Evolutionary conservation across 192 early-diverging fungal genomes (phyloP), one percentile per base, ranked within the genome.

Genomic region (Coemansia sp.): DNA sequence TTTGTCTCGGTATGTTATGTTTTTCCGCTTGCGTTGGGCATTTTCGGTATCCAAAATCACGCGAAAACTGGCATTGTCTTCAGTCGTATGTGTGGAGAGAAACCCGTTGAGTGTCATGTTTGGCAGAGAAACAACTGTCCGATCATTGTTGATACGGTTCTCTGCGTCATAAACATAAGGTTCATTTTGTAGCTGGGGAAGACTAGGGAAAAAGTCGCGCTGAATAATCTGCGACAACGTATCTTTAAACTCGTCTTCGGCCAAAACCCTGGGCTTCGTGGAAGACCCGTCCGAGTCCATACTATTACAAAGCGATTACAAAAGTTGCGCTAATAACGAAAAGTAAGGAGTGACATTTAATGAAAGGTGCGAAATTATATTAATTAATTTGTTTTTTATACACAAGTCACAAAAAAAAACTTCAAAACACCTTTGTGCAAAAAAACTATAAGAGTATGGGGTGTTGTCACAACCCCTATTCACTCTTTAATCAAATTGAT

Each of bases 141-240:
- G 48, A 12, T 12, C 18, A 18, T 3, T 48, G 48, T 10, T 29
- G 52, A 14, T 29, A 28, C 22, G 25, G 7, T 7, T 12, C 42
- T 17, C 17, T 1, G 8, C 42, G 34, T 34, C 10, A 10, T 45
- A 40, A 16, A 8, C 5, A 55, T 66, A 22, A 34, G 57, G 51
- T 29, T 66, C 64, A 14, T 45, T 34, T 34, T 34, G 16, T 5
- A 62, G 61, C 16, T 22, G 59, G 3, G 48, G 34, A n/a, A 77
- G 66, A 38, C 54, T 60, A 0, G 78, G 78, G 40, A 81, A 81
- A 40, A 72, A 81, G 14, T 81, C 73, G 16, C 78, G 72, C 64
- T 60, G 56, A 18, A 81, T 45, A 32, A 81, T 75, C 42, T 42
- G 18, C 18, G 66, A 67, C 11, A 81, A 42, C 16, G 48, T 12